These are phyloP conservation scores for Schwanniomyces occidentalis DNA, from an alignment of 805 yeast genomes.

Conservation along the genomic window DNA sequence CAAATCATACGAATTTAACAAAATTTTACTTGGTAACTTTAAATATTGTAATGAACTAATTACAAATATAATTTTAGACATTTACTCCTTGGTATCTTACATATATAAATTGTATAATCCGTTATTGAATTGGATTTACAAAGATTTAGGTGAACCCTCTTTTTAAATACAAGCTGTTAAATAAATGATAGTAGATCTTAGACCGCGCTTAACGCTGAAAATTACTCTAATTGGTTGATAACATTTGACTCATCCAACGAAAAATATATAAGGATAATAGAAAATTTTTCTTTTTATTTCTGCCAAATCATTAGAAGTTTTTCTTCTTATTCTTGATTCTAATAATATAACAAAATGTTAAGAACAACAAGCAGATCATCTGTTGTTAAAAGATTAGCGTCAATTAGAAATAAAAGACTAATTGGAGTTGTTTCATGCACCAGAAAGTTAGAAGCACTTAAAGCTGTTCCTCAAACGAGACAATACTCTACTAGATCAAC, in stretches of 20 bases:
- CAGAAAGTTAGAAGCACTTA: background rate
- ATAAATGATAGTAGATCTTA: conserved; percentile 25
- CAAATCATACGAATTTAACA: background rate
- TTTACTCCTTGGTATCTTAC: conserved; percentile 5
- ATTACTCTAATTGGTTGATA: conserved; percentile 30
- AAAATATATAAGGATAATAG: conserved; percentile 4
- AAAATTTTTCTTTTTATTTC: conserved; percentile 1
- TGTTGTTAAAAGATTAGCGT: conserved; percentile 2
- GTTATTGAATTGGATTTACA: conserved; percentile 28
- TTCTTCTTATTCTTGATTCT: background rate
- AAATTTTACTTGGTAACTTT: conserved; percentile 5
- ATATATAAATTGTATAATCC: conserved; percentile 25
- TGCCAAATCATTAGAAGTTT: background rate
- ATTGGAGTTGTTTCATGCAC: too few relatives aligned
- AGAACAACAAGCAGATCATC: conserved; percentile 4
- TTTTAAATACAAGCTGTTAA: conserved; percentile 1
- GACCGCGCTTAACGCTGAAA: conserved; percentile 38
- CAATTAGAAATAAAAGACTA: background rate
- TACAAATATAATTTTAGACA: conserved; percentile 5
- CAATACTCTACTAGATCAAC: conserved; percentile 82
- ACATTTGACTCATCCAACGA: conserved; percentile 14
- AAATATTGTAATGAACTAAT: conserved; percentile 1
- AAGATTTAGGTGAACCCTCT: conserved; percentile 20
- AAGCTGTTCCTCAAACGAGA: background rate
- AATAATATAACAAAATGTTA: too few relatives aligned